Conservation (phyloP, 129 eudicot genomes). For the Oenanthe sinensis region DNA sequence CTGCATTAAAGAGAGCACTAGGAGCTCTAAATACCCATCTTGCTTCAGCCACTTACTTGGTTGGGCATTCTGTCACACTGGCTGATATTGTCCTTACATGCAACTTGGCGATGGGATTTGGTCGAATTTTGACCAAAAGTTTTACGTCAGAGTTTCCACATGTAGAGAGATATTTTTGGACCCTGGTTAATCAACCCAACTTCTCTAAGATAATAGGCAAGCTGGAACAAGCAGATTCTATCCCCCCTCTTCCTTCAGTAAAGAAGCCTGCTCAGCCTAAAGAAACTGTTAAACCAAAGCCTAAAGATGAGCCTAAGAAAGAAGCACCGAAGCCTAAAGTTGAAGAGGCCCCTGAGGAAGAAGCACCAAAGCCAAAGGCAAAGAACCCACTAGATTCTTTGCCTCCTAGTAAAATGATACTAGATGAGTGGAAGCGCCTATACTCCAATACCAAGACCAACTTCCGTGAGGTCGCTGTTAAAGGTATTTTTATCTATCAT, state of each 20-base stretch:
- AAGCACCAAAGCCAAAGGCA: slow-evolving; percentile 98
- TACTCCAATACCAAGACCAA: slow-evolving; percentile 92
- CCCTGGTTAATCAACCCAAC: slow-evolving; percentile 79
- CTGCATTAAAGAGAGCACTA: slow-evolving; percentile 61
- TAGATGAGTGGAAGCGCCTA: slow-evolving; percentile 98
- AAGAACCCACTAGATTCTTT: slow-evolving; percentile 88
- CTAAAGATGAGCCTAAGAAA: slow-evolving; percentile 64
- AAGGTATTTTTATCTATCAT: slow-evolving; percentile 38
- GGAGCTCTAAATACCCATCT: slow-evolving; percentile 63
- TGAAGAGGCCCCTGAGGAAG: slow-evolving; percentile 39
- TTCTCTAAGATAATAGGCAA: slow-evolving; percentile 65
- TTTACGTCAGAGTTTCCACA: slow-evolving; percentile 83
- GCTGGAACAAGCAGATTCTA: slow-evolving; percentile 40
- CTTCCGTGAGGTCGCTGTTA: slow-evolving; percentile 96
- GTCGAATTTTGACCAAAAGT: slow-evolving; percentile 43
- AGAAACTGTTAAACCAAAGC: slow-evolving; percentile 58
- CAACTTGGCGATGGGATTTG: slow-evolving; percentile 44
- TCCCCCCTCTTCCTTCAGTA: slow-evolving; percentile 42
- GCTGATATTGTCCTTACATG: slow-evolving; percentile 63
- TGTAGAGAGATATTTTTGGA: slow-evolving; percentile 95
- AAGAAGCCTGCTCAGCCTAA: slow-evolving; percentile 61
- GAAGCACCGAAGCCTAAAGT: slow-evolving; percentile 49
- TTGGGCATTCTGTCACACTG: slow-evolving; percentile 46
- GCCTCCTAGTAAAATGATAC: slow-evolving; percentile 86
- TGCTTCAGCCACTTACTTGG: slow-evolving; percentile 49